Percentiles rank a stretch among this genome's conserved stretches.
phyloP scores from a whole-genome alignment of 2,329 filamentous ascomycete species.

The Verticillium longisporum region DNA sequence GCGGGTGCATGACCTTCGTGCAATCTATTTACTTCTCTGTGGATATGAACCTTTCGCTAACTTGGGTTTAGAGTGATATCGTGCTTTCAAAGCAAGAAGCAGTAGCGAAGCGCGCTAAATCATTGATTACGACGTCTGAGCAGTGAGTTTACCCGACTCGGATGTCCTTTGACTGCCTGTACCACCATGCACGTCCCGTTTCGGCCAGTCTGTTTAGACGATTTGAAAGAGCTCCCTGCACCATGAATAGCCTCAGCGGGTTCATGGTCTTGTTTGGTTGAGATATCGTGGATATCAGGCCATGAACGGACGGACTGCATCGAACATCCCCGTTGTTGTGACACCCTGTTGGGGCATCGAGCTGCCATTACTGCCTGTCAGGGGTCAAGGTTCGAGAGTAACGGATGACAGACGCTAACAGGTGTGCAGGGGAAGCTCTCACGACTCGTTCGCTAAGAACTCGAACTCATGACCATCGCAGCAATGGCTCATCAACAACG shows the following conservation, averaged over 20 bases:
- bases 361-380: slow-evolving; percentile 1
- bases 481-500: slow-evolving; percentile 14
- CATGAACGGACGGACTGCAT: slow-evolving; percentile 2
- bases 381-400: slow-evolving; percentile 11
- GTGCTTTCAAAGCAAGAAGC: neutral
- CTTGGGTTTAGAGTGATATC: neutral
- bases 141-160: neutral
- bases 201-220: slow-evolving; percentile 1
- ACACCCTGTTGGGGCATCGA: neutral
- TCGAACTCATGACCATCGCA: slow-evolving; percentile 14
- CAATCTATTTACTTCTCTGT: neutral
- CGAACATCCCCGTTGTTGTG: slow-evolving; percentile 9
- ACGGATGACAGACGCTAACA: slow-evolving; percentile 13
- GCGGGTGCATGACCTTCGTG: neutral
- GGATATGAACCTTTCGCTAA: neutral
- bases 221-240: neutral
- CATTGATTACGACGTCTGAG: neutral
- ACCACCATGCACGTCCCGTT: slow-evolving; percentile 4
- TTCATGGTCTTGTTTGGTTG: neutral
- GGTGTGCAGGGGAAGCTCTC: neutral
- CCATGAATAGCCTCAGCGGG: neutral
- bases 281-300: neutral
- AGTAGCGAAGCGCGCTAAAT: neutral
- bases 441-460: neutral
- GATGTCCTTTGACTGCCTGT: neutral